Base-by-base conservation (phyloP, 2,329 filamentous ascomycete genomes). In the Cephalotrichum gorgonifer region DNA sequence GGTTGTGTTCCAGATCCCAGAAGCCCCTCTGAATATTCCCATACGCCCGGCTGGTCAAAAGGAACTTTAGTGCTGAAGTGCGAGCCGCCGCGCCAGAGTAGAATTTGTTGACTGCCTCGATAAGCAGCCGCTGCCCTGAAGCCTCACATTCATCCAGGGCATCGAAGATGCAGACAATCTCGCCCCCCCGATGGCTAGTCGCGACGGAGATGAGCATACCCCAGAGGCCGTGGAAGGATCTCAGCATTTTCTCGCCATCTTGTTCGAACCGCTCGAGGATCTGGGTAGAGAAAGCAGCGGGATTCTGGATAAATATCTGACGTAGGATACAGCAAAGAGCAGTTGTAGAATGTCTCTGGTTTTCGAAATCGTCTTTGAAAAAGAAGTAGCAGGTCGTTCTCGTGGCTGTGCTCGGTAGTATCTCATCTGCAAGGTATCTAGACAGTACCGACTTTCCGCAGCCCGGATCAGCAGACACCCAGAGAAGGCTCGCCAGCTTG, bases 391-490 rank as follows among this genome's bases (percentile, higher is more conserved):
- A 68, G 3, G 55, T 56, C 0, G 56, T 62, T n/a, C 54, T 56
- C 1, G 47, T 47, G 2, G 41, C 20, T 1, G 38, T 55, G 1
- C 25, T 54, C 1, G 45, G 48, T 2, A 70, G 50, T 0, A 60
- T 47, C 0, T 55, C 17, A 25, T 72, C 66, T 0, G 65, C 55
- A 1, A 72, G 51, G 28, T 61, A 58, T 50, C 55, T 67, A 8
- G 63, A 57, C 1, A 72, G 53, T 6, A 72, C 69, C 0, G 70
- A 71, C 52, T 72, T 72, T 8, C 68, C 69, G 39, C 65, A 70
- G 0, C 69, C 69, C 2, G 69, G 69, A 47, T 70, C 63, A 6
- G 67, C 69, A 27, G 68, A 69, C 2, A 70, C 60, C 59, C 60
- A 65, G 12, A 63, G 46, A 25, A 52, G 49, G 3, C 12, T 15